These are phyloP conservation scores for Neocucurbitaria cava DNA, from an alignment of 2,329 filamentous ascomycete genomes.

Conservation along the genomic window DNA sequence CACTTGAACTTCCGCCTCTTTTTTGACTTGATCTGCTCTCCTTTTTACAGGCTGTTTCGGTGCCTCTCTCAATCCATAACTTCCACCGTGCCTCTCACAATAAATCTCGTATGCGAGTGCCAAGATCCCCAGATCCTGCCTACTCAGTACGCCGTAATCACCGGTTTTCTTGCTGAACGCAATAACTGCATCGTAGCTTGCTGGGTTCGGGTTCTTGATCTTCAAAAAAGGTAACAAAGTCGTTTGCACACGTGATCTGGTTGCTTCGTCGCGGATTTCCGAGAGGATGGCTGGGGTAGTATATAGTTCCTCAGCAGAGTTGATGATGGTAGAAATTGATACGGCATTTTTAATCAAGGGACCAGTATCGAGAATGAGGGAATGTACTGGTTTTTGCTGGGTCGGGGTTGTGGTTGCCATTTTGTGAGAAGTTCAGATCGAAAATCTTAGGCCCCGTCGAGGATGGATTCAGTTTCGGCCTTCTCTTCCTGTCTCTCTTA, in stretches of 20 bases:
- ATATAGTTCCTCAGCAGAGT: constrained; percentile 67
- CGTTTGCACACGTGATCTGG: constrained; percentile 80
- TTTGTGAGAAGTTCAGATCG: not conserved
- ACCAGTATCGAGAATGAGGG: constrained; percentile 87
- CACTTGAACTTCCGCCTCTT: constrained; percentile 24
- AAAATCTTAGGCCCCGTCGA: not conserved
- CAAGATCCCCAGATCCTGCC: constrained; percentile 86
- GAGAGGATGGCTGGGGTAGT: constrained; percentile 85
- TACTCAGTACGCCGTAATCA: constrained; percentile 85
- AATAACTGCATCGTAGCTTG: constrained; percentile 79
- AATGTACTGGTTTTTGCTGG: constrained; percentile 73
- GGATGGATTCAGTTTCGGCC: not conserved
- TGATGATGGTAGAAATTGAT: constrained; percentile 79
- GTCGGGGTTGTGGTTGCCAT: constrained; percentile 33
- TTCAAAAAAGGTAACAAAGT: constrained; percentile 85
- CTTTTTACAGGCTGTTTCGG: constrained; percentile 83
- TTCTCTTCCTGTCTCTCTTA: not conserved
- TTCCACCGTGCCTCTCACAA: constrained; percentile 85
- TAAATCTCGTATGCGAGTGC: constrained; percentile 95
- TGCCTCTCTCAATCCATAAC: constrained; percentile 80
- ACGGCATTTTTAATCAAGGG: constrained; percentile 95
- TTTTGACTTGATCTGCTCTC: constrained; percentile 25
- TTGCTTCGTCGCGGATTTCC: constrained; percentile 86
- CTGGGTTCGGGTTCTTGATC: constrained; percentile 74
- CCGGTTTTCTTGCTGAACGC: constrained; percentile 90